Percentiles rank a stretch among this genome's conserved stretches.
These are phyloP conservation scores for Lactifluus pinguis DNA, from an alignment of 768 basidiomycete species.

Conservation along the genomic window DNA sequence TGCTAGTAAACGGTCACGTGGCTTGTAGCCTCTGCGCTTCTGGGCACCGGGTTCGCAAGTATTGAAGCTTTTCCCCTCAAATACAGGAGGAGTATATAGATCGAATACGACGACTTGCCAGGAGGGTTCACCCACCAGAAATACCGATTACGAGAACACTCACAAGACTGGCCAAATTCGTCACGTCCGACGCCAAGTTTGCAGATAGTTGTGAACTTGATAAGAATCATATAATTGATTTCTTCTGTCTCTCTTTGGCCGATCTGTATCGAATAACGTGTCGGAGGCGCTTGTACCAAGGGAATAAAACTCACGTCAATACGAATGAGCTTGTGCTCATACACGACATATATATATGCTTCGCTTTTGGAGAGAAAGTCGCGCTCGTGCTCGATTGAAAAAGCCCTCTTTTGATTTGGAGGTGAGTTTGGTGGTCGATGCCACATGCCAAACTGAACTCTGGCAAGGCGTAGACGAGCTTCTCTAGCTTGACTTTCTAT, in stretches of 20 bases:
- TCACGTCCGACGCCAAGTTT: constrained; percentile 6
- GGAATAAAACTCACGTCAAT: constrained; percentile 38
- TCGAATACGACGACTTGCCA: constrained; percentile 6
- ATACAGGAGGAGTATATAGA: constrained; percentile 39
- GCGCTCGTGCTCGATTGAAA: constrained; percentile 64
- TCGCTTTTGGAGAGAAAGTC: constrained; percentile 36
- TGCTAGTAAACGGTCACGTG: constrained; percentile 46
- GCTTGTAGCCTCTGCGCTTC: constrained; percentile 26
- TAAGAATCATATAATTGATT: not conserved
- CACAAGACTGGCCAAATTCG: not conserved
- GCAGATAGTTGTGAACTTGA: constrained; percentile 9
- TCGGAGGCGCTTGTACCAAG: not conserved
- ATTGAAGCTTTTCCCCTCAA: constrained; percentile 54
- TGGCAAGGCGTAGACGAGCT: constrained; percentile 42
- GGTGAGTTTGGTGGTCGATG: constrained; percentile 27
- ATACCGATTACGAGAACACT: not conserved
- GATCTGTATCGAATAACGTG: not conserved
- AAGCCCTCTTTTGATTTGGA: constrained; percentile 25
- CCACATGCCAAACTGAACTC: constrained; percentile 60
- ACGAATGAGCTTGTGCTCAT: constrained; percentile 57
- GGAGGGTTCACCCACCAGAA: too few species aligned
- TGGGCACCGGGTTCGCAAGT: constrained; percentile 34
- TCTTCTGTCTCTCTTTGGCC: constrained; percentile 4
- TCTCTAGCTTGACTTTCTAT: constrained; percentile 32
- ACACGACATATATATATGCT: constrained; percentile 52